Conservation (phyloP, 2,329 filamentous ascomycete species). For the Ploettnerulaceae sp. region DNA sequence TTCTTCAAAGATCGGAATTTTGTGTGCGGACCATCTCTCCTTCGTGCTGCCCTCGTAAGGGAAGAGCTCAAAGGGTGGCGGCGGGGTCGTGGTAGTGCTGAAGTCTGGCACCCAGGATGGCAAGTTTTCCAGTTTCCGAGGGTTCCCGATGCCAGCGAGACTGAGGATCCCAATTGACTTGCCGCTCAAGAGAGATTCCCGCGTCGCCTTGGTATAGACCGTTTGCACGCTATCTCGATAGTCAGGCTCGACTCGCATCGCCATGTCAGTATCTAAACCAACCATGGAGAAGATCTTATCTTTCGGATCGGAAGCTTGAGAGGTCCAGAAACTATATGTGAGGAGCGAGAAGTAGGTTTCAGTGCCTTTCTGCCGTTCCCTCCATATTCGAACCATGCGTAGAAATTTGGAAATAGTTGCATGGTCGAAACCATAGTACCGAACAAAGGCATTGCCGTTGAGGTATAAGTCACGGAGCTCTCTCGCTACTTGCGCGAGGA, state of each 20-base stretch:
- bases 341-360: neutral
- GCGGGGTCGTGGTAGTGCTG: neutral
- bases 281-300: neutral
- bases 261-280: neutral
- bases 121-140: neutral
- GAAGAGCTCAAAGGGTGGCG: neutral
- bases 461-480: neutral
- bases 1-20: neutral
- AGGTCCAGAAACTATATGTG: neutral
- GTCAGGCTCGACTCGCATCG: neutral
- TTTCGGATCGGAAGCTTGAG: neutral
- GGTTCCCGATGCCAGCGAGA: neutral
- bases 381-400: neutral
- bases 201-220: neutral
- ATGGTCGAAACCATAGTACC: neutral
- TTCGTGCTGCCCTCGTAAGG: neutral
- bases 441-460: neutral
- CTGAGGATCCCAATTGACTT: neutral
- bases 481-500: neutral
- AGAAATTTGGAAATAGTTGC: neutral
- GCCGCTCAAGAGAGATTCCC: neutral
- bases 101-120: neutral
- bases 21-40: neutral
- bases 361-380: neutral
- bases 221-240: neutral